A percentile compares a stretch with the other conserved stretches of the same genome.
Conservation (phyloP, 345 rosid species). For the Gossypium herbaceum region DNA sequence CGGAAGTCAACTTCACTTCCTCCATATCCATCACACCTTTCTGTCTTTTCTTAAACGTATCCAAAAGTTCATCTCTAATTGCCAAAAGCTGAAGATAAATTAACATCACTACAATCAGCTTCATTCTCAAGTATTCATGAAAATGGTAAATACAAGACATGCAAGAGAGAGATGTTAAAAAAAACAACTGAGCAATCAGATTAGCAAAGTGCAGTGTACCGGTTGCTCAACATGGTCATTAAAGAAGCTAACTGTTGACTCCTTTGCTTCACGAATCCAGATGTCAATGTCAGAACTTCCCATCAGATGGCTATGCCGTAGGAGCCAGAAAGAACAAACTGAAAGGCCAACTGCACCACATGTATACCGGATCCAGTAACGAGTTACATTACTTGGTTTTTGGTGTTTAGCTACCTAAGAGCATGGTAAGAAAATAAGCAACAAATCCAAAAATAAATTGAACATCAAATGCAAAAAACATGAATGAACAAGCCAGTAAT, state of each 20-base stretch:
- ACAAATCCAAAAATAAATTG: neutral
- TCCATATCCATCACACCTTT: conserved; percentile 84
- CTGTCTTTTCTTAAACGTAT: conserved; percentile 89
- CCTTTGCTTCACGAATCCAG: conserved; percentile 80
- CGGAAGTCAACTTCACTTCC: conserved; percentile 82
- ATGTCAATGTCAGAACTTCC: conserved; percentile 90
- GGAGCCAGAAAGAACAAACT: conserved; percentile 70
- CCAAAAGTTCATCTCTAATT: conserved; percentile 91
- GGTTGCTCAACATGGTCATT: conserved; percentile 93
- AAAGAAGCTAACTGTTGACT: conserved; percentile 63
- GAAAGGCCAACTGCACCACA: conserved; percentile 84
- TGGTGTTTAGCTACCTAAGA: conserved; percentile 67
- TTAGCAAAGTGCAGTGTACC: conserved; percentile 38
- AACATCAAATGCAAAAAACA: conserved; percentile 2
- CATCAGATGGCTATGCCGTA: conserved; percentile 81
- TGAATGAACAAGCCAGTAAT: neutral
- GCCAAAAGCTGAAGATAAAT: conserved; percentile 59
- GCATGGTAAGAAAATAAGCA: conserved; percentile 8
- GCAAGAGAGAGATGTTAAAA: neutral
- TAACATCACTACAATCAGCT: conserved; percentile 11
- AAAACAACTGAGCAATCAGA: conserved; percentile 22
- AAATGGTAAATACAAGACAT: neutral
- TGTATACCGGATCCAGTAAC: conserved; percentile 71
- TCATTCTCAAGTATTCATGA: neutral
- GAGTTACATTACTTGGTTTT: conserved; percentile 66